Conservation (phyloP, 257 asterid genomes). For the Nicotiana paniculata region DNA sequence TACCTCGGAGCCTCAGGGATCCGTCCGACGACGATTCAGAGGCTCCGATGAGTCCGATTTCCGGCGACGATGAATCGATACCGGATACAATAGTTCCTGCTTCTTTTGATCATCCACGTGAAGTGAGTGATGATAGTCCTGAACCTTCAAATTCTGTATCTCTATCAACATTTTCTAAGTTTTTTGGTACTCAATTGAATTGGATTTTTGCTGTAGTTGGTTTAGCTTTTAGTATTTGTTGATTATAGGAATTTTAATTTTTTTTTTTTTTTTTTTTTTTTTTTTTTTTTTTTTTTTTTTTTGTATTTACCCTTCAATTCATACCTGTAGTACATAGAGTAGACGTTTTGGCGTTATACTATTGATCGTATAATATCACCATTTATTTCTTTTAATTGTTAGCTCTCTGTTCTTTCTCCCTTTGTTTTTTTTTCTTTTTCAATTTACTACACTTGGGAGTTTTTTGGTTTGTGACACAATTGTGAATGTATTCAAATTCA, state of each 20-base stretch:
- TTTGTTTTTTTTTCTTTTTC: background rate
- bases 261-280: background rate
- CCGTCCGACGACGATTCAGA: slow-evolving; percentile 33
- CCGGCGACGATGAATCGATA: slow-evolving; percentile 48
- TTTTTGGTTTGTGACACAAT: background rate
- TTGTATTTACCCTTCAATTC: background rate
- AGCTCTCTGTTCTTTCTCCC: background rate
- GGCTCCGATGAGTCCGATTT: slow-evolving; percentile 42
- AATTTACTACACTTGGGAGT: background rate
- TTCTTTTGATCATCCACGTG: slow-evolving; percentile 55
- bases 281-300: too few relatives aligned
- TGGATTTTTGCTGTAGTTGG: slow-evolving; percentile 26
- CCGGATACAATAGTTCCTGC: slow-evolving; percentile 82
- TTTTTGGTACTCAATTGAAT: slow-evolving; percentile 23
- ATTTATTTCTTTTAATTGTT: background rate
- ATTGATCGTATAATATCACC: background rate
- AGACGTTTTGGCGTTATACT: background rate
- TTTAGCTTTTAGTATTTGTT: slow-evolving; percentile 15
- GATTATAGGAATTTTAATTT: background rate
- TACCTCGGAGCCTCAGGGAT: slow-evolving; percentile 43
- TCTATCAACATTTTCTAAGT: slow-evolving; percentile 9
- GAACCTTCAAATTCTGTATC: slow-evolving; percentile 39
- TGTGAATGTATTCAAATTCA: background rate
- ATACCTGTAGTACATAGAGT: background rate
- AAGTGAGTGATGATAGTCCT: slow-evolving; percentile 29